Evolutionary conservation across 306 rosid species (phyloP).

Genomic region (cucumber (Cucumis sativus)): Cucumber_9930_V3 NC_026657.2:2675001-2675500

Average conservation of each 20-base stretch:
- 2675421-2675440: slow-evolving; percentile 57
- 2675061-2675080: slow-evolving; percentile 60
- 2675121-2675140: background rate
- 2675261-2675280: slow-evolving; percentile 53
- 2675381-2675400: slow-evolving; percentile 31
- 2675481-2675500: background rate
- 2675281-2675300: slow-evolving; percentile 61
- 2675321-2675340: slow-evolving; percentile 69
- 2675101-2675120: slow-evolving; percentile 53
- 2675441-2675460: slow-evolving; percentile 27
- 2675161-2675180: slow-evolving; percentile 18
- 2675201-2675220: slow-evolving; percentile 64
- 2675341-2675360: slow-evolving; percentile 49
- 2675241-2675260: slow-evolving; percentile 51
- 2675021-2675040: slow-evolving; percentile 63
- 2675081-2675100: slow-evolving; percentile 52
- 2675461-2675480: background rate
- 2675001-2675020: slow-evolving; percentile 63
- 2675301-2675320: slow-evolving; percentile 39
- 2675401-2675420: slow-evolving; percentile 65
- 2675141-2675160: background rate
- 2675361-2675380: slow-evolving; percentile 39
- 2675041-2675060: slow-evolving; percentile 66
- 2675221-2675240: slow-evolving; percentile 45
- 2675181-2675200: slow-evolving; percentile 68